phyloP scores from a whole-genome alignment of 2,329 filamentous ascomycete species.

The Pseudogymnoascus sp. region DNA sequence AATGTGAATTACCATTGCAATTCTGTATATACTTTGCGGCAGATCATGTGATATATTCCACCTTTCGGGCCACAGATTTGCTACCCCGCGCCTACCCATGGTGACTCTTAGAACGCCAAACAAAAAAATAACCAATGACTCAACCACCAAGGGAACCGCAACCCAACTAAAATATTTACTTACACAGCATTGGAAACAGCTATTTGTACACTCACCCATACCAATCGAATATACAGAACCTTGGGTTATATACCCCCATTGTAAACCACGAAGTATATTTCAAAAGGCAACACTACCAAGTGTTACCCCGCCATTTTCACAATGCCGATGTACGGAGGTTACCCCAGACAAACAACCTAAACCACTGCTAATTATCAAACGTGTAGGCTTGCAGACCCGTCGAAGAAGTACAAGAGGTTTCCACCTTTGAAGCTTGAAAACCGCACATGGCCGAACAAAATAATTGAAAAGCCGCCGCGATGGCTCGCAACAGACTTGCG shows the following conservation, averaged over 20 bases:
- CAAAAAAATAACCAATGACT: constrained; percentile 8
- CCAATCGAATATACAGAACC: not conserved
- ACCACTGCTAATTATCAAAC: not conserved
- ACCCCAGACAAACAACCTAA: not conserved
- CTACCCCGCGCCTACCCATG: constrained; percentile 1
- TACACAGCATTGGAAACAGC: not conserved
- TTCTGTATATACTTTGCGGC: not conserved
- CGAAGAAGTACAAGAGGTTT: constrained; percentile 69
- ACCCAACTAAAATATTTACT: not conserved
- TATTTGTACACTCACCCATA: not conserved
- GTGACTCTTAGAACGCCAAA: not conserved
- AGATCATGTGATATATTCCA: not conserved
- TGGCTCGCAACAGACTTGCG: constrained; percentile 87
- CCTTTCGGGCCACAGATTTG: not conserved
- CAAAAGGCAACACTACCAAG: not conserved
- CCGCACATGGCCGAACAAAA: constrained; percentile 37
- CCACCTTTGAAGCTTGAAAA: constrained; percentile 51
- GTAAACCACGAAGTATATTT: not conserved
- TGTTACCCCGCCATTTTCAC: constrained; percentile 7
- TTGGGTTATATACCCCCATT: not conserved
- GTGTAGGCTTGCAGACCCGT: constrained; percentile 65
- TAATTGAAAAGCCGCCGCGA: constrained; percentile 74
- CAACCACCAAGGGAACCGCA: constrained; percentile 2
- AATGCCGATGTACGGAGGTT: constrained; percentile 12
- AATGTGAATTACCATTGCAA: not conserved